These are phyloP conservation scores for Teunomyces aglyptinius DNA, from an alignment of 805 yeast species.

Conservation along the genomic window DNA sequence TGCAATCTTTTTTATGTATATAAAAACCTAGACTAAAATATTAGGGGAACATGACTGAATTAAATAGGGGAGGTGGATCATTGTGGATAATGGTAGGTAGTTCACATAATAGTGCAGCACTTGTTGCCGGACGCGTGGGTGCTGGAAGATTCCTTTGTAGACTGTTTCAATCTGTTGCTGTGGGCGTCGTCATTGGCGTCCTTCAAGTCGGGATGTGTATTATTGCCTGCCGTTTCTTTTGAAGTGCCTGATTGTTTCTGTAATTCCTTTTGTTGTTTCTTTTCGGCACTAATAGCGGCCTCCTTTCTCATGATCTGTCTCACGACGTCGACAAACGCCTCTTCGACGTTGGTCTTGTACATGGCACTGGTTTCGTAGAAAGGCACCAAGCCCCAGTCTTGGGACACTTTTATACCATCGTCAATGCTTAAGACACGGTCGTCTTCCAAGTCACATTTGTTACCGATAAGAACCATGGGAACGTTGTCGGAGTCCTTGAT, in stretches of 20 bases:
- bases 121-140: slow-evolving; percentile 16
- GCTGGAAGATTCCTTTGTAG: slow-evolving; percentile 12
- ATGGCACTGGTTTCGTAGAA: slow-evolving; percentile 94
- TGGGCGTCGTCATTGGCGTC: slow-evolving; percentile 9
- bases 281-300: slow-evolving; percentile 43
- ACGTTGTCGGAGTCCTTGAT: slow-evolving; percentile 75
- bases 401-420: slow-evolving; percentile 80
- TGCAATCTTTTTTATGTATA: neutral
- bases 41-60: neutral
- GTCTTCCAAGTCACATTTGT: slow-evolving; percentile 79
- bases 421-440: slow-evolving; percentile 76
- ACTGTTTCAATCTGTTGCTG: slow-evolving; percentile 19
- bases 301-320: slow-evolving; percentile 85
- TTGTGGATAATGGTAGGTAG: neutral
- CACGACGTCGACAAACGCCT: slow-evolving; percentile 84
- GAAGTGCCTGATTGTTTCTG: slow-evolving; percentile 27
- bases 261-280: slow-evolving; percentile 43
- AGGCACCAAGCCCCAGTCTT: slow-evolving; percentile 85
- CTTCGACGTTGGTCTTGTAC: slow-evolving; percentile 84
- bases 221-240: neutral
- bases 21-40: neutral
- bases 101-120: slow-evolving; percentile 32
- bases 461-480: slow-evolving; percentile 90
- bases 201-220: neutral
- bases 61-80: neutral